A percentile compares a stretch with the other conserved stretches of the same genome.
Evolutionary conservation across 352 stramenopile genomes (phyloP).

Genomic region (Globisporangium camurandrum): DNA sequence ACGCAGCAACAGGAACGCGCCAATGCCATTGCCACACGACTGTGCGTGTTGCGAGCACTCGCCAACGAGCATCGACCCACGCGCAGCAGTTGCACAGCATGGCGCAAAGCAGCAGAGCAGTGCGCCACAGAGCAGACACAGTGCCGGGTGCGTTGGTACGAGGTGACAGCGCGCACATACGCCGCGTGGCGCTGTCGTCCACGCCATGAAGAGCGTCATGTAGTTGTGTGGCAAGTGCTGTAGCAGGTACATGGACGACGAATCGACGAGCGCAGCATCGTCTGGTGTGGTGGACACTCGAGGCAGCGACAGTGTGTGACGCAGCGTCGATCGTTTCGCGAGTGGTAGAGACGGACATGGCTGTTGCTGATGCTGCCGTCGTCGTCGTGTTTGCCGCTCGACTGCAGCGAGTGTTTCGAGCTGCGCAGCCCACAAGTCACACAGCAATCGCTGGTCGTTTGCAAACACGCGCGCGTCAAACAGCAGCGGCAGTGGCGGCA

Average conservation of each 20-base stretch:
- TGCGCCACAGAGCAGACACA: slow-evolving; percentile 71
- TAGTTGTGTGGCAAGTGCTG: slow-evolving; percentile 60
- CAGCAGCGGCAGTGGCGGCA: slow-evolving; percentile 60
- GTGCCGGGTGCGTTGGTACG: slow-evolving; percentile 55
- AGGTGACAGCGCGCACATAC: slow-evolving; percentile 52
- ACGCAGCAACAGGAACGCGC: slow-evolving; percentile 64
- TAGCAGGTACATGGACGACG: slow-evolving; percentile 16
- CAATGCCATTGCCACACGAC: slow-evolving; percentile 45
- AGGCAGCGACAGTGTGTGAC: neutral
- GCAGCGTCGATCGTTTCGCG: neutral
- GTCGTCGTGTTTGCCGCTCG: slow-evolving; percentile 23
- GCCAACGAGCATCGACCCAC: slow-evolving; percentile 49
- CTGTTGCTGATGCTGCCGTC: too few species aligned
- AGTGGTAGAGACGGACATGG: neutral
- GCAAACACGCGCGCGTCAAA: slow-evolving; percentile 61
- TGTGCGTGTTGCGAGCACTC: slow-evolving; percentile 75
- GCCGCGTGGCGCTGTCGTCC: slow-evolving; percentile 55
- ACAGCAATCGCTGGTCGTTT: slow-evolving; percentile 42
- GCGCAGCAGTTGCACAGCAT: slow-evolving; percentile 52
- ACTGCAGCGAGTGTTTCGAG: slow-evolving; percentile 67
- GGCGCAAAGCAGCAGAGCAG: slow-evolving; percentile 72
- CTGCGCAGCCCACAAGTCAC: slow-evolving; percentile 66
- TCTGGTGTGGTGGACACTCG: too few species aligned
- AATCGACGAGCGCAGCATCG: too few species aligned
- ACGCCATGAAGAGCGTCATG: slow-evolving; percentile 78